Evolutionary conservation across 345 rosid genomes (phyloP), one percentile per base, ranked within the genome.

Genomic region (Gossypium raimondii): DNA sequence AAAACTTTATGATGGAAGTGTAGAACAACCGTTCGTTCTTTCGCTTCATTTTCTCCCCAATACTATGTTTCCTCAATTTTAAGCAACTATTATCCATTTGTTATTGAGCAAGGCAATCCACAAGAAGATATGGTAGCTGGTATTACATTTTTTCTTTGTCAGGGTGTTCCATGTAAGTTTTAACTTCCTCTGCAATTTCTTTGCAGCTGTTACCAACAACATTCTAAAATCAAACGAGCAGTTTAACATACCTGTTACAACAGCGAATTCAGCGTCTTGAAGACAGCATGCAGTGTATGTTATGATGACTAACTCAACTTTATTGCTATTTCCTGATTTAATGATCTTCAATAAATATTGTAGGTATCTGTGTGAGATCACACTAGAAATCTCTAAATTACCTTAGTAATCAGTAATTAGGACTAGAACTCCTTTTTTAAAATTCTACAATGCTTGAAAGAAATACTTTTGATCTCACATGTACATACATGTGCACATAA

Each of bases 211-310:
- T 59, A 78, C 63, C 75, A 92, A 93, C 88, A 93, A 76, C 83
- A 70, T 91, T 82, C 77, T 85, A 56, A 89, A 83, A 68, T 86
- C 88, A 50, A 87, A 47, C 14, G 98, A 93, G 4, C 83, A 86
- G n/a, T 63, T 95, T 24, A 80, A 75, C 73, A 89, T 95, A 79
- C 94, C 97, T 59, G 84, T 93, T 41, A 84, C 97, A 29, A 80
- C 80, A 27, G 97, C 91, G 98, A 95, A 84, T 91, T 95, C 79
- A n/a, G 81, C 90, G 99, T 93, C 73, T 45, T 95, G 89, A 95
- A 87, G 91, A 85, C 94, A 70, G 94, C 94, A 57, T 91, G 88
- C 84, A 90, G 89, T 79, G 97, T 95, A 90, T 82, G 92, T 71
- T 69, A 67, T 64, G 27, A 14, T 79, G 11, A 41, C 55, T 72